Percentiles rank a stretch among this genome's conserved stretches.
Conservation (phyloP, 176 grass and related monocot genomes). For the Triticum aestivum region IWGSC_CS_RefSeq_v2.1 NC_057813.1:741205677-741206176, state of each 20-base stretch:
- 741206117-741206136: neutral
- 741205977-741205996: neutral
- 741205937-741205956: conserved; percentile 29
- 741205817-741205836: neutral
- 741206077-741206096: conserved; percentile 7
- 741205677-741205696: neutral
- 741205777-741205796: neutral
- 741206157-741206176: conserved; percentile 53
- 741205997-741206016: neutral
- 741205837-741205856: too few species aligned
- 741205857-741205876: too few species aligned
- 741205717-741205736: neutral
- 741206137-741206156: conserved; percentile 23
- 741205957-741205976: neutral
- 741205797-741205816: too few species aligned
- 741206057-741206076: conserved; percentile 21
- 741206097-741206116: neutral
- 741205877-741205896: neutral
- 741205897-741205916: neutral
- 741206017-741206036: neutral
- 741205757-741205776: conserved; percentile 12
- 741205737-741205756: neutral
- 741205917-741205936: neutral
- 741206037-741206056: neutral
- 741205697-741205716: neutral